Evolutionary conservation across 345 rosid species (phyloP).

Genomic region (Clarkia xantiana): DNA sequence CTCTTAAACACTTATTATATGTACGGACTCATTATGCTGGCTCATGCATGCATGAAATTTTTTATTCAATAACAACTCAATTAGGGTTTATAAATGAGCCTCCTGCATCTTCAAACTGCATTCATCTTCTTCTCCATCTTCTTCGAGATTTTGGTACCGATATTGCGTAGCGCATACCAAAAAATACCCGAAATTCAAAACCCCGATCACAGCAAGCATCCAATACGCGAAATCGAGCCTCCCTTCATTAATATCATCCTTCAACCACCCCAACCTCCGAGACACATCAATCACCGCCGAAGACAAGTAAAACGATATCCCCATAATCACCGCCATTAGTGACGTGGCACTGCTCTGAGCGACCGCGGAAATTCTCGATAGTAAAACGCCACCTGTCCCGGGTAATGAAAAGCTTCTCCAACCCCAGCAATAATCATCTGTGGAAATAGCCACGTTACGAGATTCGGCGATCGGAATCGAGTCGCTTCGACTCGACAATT

Average conservation of each 20-base stretch:
- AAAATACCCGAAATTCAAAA: slow-evolving; percentile 32
- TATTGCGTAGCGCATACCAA: slow-evolving; percentile 22
- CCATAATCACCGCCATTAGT: slow-evolving; percentile 24
- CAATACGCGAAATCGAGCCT: slow-evolving; percentile 32
- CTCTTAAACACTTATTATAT: too few species aligned
- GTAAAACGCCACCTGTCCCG: slow-evolving; percentile 23
- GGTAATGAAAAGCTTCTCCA: slow-evolving; percentile 37
- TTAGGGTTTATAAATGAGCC: too few species aligned
- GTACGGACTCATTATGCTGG: too few species aligned
- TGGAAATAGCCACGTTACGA: slow-evolving; percentile 32
- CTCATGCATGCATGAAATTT: too few species aligned
- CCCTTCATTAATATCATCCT: slow-evolving; percentile 31
- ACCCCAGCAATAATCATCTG: slow-evolving; percentile 26
- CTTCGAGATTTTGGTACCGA: background rate
- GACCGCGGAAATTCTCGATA: slow-evolving; percentile 36
- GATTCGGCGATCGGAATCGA: slow-evolving; percentile 9
- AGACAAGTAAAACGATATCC: slow-evolving; percentile 23
- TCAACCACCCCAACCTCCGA: slow-evolving; percentile 25
- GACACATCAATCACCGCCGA: slow-evolving; percentile 23
- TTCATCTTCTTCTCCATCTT: background rate
- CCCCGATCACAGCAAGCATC: slow-evolving; percentile 19
- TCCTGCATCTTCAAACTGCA: too few species aligned
- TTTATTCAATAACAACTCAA: too few species aligned
- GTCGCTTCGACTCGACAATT: slow-evolving; percentile 28
- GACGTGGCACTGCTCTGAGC: slow-evolving; percentile 30